Evolutionary conservation across 2,329 filamentous ascomycete genomes (phyloP), one percentile per base, ranked within the genome.

Genomic region (Pyrenochaeta sp.): DNA sequence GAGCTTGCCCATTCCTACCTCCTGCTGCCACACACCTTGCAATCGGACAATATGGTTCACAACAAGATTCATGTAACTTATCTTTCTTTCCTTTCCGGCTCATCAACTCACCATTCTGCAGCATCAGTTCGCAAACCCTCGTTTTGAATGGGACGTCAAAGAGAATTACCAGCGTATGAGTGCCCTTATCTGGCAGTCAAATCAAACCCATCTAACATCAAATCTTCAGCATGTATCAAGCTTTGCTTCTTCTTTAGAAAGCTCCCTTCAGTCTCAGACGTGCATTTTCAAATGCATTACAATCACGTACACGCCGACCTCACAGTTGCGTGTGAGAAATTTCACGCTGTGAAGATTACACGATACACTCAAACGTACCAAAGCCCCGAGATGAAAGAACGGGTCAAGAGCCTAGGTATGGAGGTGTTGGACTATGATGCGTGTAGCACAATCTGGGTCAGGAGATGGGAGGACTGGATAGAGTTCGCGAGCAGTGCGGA

Each of bases 221-320:
- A 4, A 10, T 2, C 21, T 5, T 15, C 40, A 68, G 65, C 70
- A 42, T 71, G 60, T 43, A 64, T 72, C 49, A 72, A 73, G 37
- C 55, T 73, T 3, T 62, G 59, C 48, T 48, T 64, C 55, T 72
- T 69, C 57, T 72, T 72, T 59, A 69, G 62, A 55, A 73, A 72
- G 53, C 58, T 69, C 2, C 66, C 63, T 10, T 40, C 68, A 23
- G 66, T 73, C 45, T 67, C 66, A 20, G 57, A 72, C 42, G 66
- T 67, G 40, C 63, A 71, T 30, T 73, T 73, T 45, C 65, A 72
- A 45, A 67, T 64, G 40, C 70, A 72, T 49, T 72, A 69, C 62
- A 68, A 68, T 45, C 70, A 69, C 20, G 67, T 73, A 2, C 69
- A 72, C 40, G 61, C 69, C 4, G 70, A 73, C 43, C 49, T 72